These are phyloP conservation scores for Exophiala mesophila DNA, from an alignment of 2,329 filamentous ascomycete species.

Conservation along the genomic window DNA sequence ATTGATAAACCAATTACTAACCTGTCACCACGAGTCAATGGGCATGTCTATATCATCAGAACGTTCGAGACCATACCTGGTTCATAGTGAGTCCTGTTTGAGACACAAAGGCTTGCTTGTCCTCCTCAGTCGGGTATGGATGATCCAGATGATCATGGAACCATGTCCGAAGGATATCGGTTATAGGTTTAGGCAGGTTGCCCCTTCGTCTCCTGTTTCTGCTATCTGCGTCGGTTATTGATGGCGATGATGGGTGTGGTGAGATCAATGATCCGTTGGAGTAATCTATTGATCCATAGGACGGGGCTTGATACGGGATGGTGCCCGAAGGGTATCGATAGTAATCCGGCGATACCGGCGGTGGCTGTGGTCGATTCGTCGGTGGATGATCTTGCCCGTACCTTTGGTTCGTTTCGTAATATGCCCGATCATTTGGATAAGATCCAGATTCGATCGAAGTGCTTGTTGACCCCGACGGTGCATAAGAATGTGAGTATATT, in stretches of 20 bases:
- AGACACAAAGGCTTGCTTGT: slow-evolving; percentile 75
- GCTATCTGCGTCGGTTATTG: slow-evolving; percentile 13
- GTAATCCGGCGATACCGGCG: slow-evolving; percentile 9
- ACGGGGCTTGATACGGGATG: slow-evolving; percentile 14
- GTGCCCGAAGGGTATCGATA: slow-evolving; percentile 8
- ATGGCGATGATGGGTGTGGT: slow-evolving; percentile 14
- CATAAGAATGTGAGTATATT: slow-evolving; percentile 11
- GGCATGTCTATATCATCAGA: not conserved
- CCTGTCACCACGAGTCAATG: slow-evolving; percentile 30
- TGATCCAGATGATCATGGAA: slow-evolving; percentile 71
- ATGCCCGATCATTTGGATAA: slow-evolving; percentile 12
- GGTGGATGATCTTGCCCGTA: slow-evolving; percentile 18
- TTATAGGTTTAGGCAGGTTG: slow-evolving; percentile 86
- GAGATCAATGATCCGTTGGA: slow-evolving; percentile 4
- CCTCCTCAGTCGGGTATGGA: slow-evolving; percentile 81
- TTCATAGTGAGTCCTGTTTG: slow-evolving; percentile 74
- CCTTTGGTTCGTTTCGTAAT: slow-evolving; percentile 14
- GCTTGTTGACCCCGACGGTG: not conserved
- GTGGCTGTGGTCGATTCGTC: slow-evolving; percentile 6
- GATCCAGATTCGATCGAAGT: slow-evolving; percentile 6
- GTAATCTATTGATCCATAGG: slow-evolving; percentile 16
- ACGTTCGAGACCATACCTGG: slow-evolving; percentile 35
- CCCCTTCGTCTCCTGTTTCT: slow-evolving; percentile 59
- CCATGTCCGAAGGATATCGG: slow-evolving; percentile 75
- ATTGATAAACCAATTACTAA: slow-evolving; percentile 53